These are phyloP conservation scores for Rhizopus stolonifer DNA, from an alignment of 371 early-diverging fungal genomes.

Conservation along the genomic window DNA sequence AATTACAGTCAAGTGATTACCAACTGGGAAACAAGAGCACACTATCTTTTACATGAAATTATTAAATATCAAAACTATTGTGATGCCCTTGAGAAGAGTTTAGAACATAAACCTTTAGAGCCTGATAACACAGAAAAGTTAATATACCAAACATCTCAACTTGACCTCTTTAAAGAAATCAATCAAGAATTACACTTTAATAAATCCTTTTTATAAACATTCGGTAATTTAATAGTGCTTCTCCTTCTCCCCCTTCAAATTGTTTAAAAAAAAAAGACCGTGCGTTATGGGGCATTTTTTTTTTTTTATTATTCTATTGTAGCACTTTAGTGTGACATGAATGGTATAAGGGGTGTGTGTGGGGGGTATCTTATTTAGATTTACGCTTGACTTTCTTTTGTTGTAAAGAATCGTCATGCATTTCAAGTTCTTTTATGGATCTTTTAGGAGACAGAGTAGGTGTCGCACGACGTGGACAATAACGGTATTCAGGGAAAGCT, in stretches of 20 bases:
- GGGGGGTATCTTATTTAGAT: background rate
- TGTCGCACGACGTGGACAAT: slow-evolving; percentile 38
- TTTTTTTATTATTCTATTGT: background rate
- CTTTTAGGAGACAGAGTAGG: slow-evolving; percentile 16
- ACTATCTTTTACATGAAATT: slow-evolving; percentile 78
- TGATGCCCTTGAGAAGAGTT: slow-evolving; percentile 62
- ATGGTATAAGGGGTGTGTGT: background rate
- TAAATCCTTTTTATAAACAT: background rate
- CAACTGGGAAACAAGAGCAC: slow-evolving; percentile 84
- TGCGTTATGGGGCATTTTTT: too few relatives aligned
- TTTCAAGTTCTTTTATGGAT: slow-evolving; percentile 2
- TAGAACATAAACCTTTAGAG: background rate
- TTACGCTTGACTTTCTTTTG: background rate
- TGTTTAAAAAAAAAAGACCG: background rate
- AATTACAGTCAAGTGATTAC: slow-evolving; percentile 63
- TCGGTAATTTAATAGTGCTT: too few relatives aligned
- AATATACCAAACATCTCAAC: slow-evolving; percentile 17
- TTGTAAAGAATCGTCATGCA: slow-evolving; percentile 5
- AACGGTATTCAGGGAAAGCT: slow-evolving; percentile 49
- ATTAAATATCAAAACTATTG: slow-evolving; percentile 85
- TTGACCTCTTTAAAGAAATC: slow-evolving; percentile 41
- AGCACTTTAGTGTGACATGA: slow-evolving; percentile 1
- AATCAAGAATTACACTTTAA: slow-evolving; percentile 32
- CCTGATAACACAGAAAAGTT: slow-evolving; percentile 7
- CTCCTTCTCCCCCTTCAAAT: too few relatives aligned